These are phyloP conservation scores for Pelargonium australe DNA, from an alignment of 441 rosid genomes.

Conservation along the genomic window DNA sequence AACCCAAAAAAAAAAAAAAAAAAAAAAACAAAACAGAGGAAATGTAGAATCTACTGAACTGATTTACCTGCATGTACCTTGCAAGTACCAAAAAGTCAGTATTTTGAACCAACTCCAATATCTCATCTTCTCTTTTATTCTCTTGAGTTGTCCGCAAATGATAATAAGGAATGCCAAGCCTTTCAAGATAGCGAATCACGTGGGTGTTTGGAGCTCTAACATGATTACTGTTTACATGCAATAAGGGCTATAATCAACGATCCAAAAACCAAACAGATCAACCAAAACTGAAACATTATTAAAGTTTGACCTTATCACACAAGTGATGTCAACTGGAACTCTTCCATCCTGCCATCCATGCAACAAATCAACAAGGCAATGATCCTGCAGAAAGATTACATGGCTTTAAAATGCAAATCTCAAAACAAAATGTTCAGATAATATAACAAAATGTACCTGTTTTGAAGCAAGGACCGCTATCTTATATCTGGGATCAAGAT, in stretches of 20 bases:
- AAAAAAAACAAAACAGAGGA: neutral
- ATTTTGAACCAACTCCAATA: slow-evolving; percentile 64
- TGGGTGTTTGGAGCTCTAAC: slow-evolving; percentile 83
- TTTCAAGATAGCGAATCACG: slow-evolving; percentile 69
- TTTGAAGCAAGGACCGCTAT: slow-evolving; percentile 73
- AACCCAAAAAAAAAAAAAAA: slow-evolving; percentile 14
- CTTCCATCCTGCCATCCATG: slow-evolving; percentile 87
- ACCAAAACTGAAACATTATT: neutral
- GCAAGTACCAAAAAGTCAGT: slow-evolving; percentile 90
- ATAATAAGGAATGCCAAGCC: slow-evolving; percentile 82
- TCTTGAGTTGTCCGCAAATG: slow-evolving; percentile 45
- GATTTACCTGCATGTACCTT: slow-evolving; percentile 94
- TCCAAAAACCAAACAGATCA: slow-evolving; percentile 11
- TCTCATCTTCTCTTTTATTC: slow-evolving; percentile 63
- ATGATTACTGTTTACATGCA: slow-evolving; percentile 57
- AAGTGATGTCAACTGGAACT: slow-evolving; percentile 75
- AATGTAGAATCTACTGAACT: slow-evolving; percentile 13
- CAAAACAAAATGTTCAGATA: neutral
- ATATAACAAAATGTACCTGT: slow-evolving; percentile 14
- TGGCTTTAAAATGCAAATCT: slow-evolving; percentile 9
- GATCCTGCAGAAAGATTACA: slow-evolving; percentile 47
- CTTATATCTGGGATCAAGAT: slow-evolving; percentile 75
- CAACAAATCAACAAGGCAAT: slow-evolving; percentile 81
- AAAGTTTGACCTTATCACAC: slow-evolving; percentile 70
- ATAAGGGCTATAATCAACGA: slow-evolving; percentile 16